Evolutionary conservation across 2,329 filamentous ascomycete species (phyloP), one percentile per base, ranked within the genome.

Genomic region (Colletotrichum cereale): DNA sequence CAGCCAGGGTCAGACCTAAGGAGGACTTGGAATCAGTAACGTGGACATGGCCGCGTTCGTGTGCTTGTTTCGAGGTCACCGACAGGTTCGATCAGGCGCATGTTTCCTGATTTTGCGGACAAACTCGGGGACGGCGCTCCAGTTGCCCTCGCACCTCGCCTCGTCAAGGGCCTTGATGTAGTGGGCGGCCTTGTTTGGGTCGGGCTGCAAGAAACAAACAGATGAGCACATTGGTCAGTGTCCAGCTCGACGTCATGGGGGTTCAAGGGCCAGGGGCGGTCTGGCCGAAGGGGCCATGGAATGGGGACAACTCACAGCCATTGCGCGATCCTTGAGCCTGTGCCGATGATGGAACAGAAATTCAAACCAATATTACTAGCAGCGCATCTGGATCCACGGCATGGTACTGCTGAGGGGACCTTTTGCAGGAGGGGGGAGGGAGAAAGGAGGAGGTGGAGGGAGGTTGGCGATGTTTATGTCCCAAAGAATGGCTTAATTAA

Each of bases 21-120:
- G 48, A 55, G 56, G 62, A 77, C 62, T 73, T 55, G 34, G 72
- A 50, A 53, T 73, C 67, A 50, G 67, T 38, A 77, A 67, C 74
- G 75, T 70, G 62, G 44, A 47, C 36, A 56, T 44, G 24, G n/a
- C 48, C 8, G 62, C 24, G 12, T 38, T 36, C n/a, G 64, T 40
- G 42, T 44, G 50, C 40, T 67, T 38, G 26, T 34, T 50, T 71
- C 64, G 64, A 71, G 65, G 69, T 21, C 24, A 79, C 89, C 77
- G 91, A 98, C 96, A 97, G 82, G 89, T 89, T 81, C 93, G 90
- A 73, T 93, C 89, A 50, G 95, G 92, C 76, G 95, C 93, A 87
- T 99, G 96, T 82, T 99, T 98, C 78, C 92, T 93, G 78, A 98
- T 89, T 83, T 99, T 99, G 80, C 96, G 91, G 77, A 96, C 91